Percentiles rank a stretch among this genome's conserved stretches.
Conservation (phyloP, 345 rosid genomes). For the Heritiera fomes region DNA sequence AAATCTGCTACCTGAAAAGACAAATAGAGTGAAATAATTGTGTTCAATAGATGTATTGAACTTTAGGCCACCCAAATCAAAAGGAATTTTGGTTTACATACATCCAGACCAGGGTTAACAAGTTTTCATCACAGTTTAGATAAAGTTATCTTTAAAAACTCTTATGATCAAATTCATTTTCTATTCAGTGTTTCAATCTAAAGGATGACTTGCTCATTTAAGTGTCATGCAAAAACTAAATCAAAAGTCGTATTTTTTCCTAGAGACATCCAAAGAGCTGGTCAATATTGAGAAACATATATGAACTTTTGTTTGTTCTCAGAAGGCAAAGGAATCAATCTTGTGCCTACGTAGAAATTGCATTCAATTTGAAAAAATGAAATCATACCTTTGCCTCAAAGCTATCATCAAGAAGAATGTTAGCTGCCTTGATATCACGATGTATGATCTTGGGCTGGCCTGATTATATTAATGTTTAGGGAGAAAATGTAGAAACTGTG, state of each 20-base stretch:
- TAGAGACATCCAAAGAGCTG: slow-evolving; percentile 3
- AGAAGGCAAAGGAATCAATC: background rate
- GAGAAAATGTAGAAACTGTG: background rate
- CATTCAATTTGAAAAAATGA: slow-evolving; percentile 7
- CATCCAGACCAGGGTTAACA: background rate
- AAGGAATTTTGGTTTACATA: background rate
- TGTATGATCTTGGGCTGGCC: slow-evolving; percentile 88
- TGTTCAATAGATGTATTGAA: background rate
- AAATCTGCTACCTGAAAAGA: slow-evolving; percentile 80
- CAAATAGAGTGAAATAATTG: background rate
- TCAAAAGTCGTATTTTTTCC: background rate
- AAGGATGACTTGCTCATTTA: background rate
- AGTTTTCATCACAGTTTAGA: slow-evolving; percentile 2
- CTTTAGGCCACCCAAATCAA: background rate
- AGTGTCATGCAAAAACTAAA: background rate
- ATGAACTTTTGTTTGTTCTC: background rate
- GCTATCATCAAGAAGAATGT: slow-evolving; percentile 72
- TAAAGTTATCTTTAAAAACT: background rate
- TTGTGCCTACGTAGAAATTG: background rate
- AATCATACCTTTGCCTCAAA: slow-evolving; percentile 72
- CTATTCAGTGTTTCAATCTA: background rate
- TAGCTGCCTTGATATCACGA: slow-evolving; percentile 85
- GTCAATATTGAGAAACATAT: background rate
- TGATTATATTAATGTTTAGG: slow-evolving; percentile 28
- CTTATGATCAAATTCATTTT: background rate